phyloP scores from a whole-genome alignment of 257 asterid species.

The Craterostigma plantagineum region DNA sequence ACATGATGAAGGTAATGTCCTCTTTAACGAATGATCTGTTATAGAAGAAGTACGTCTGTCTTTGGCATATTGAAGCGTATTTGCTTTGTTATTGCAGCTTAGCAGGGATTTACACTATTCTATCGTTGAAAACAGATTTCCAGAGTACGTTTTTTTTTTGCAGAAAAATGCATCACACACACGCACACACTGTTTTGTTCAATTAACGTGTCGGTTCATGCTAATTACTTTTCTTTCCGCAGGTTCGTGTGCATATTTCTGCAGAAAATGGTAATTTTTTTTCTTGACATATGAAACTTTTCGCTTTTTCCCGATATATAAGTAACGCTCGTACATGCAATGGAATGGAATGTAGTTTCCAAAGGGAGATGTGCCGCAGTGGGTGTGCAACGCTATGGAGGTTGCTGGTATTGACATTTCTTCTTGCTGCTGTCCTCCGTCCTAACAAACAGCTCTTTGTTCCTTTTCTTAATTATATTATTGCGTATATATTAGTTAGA shows the following conservation, averaged over 20 bases:
- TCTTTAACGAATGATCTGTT: neutral
- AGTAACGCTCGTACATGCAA: no score
- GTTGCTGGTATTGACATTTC: constrained; percentile 91
- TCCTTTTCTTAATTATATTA: no score
- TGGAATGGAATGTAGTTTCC: constrained; percentile 39
- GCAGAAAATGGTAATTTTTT: constrained; percentile 54
- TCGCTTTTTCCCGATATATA: neutral
- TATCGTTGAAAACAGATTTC: constrained; percentile 63
- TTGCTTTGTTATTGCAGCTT: constrained; percentile 40
- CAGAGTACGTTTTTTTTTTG: constrained; percentile 37
- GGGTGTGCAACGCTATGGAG: constrained; percentile 99
- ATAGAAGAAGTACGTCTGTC: neutral
- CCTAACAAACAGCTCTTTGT: neutral
- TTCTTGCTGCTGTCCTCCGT: constrained; percentile 23
- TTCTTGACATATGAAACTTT: neutral
- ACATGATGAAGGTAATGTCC: constrained; percentile 67
- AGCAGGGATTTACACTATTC: constrained; percentile 82
- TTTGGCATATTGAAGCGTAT: constrained; percentile 8
- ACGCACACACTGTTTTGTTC: constrained; percentile 3
- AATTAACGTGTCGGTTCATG: no score
- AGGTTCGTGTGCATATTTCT: constrained; percentile 80
- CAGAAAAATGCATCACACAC: constrained; percentile 2
- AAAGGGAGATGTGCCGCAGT: constrained; percentile 61
- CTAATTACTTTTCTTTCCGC: constrained; percentile 7
- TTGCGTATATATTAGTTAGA: no score